A percentile compares a stretch with the other conserved stretches of the same genome.
phyloP scores from a whole-genome alignment of 2,329 filamentous ascomycete species.

The Dactylellina cionopaga region DNA sequence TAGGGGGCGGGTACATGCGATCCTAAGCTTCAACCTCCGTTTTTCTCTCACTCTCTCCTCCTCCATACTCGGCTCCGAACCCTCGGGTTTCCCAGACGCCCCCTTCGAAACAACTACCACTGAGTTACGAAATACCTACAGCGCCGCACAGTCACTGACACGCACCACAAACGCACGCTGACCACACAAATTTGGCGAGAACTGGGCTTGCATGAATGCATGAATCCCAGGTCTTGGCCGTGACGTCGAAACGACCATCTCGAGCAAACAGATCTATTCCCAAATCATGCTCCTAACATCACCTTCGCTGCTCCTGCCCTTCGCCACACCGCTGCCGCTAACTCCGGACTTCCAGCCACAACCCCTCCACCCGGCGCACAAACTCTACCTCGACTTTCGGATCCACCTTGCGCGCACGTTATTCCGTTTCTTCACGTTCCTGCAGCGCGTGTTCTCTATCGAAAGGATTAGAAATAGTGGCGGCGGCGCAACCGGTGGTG shows the following conservation, averaged over 20 bases:
- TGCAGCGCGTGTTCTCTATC: slow-evolving; percentile 25
- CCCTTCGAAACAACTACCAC: too few species aligned
- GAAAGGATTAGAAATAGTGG: not conserved
- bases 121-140: too few species aligned
- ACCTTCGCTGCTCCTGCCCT: slow-evolving; percentile 27
- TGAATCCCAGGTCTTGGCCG: slow-evolving; percentile 5
- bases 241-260: not conserved
- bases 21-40: slow-evolving; percentile 4
- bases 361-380: slow-evolving; percentile 32
- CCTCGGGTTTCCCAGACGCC: slow-evolving; percentile 5
- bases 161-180: too few species aligned
- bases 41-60: not conserved
- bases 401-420: slow-evolving; percentile 39
- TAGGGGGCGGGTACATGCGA: not conserved
- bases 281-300: slow-evolving; percentile 46
- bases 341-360: slow-evolving; percentile 22
- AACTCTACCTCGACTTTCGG: slow-evolving; percentile 35
- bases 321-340: slow-evolving; percentile 20
- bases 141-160: too few species aligned
- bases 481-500: not conserved
- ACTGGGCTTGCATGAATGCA: slow-evolving; percentile 15
- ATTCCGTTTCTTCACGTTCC: slow-evolving; percentile 27
- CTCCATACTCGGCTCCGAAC: slow-evolving; percentile 7
- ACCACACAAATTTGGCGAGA: too few species aligned
- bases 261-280: not conserved